These are phyloP conservation scores for Asclepias syriaca DNA, from an alignment of 257 asterid genomes.

Conservation along the genomic window DNA sequence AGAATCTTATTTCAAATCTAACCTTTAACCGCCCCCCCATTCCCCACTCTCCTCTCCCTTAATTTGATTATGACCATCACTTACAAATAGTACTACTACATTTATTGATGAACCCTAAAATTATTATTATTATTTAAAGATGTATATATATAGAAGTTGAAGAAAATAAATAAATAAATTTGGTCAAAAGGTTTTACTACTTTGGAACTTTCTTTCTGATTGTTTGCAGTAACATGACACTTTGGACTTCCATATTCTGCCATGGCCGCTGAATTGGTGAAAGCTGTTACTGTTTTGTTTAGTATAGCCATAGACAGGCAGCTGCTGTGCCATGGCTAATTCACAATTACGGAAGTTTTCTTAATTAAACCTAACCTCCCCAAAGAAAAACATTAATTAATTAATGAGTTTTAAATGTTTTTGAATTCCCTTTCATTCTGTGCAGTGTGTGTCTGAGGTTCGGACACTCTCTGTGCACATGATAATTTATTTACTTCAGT, in stretches of 20 bases:
- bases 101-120: neutral
- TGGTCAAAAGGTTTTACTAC: neutral
- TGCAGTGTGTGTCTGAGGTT: neutral
- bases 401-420: neutral
- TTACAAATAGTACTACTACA: neutral
- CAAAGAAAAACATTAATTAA: neutral
- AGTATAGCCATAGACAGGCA: too few species aligned
- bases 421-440: neutral
- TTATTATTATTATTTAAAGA: neutral
- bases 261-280: neutral
- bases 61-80: neutral
- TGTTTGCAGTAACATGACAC: neutral
- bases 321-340: too few species aligned
- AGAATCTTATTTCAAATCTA: neutral
- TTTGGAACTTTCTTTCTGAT: neutral
- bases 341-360: too few species aligned
- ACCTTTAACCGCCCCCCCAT: neutral
- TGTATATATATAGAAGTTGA: neutral
- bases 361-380: too few species aligned
- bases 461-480: too few species aligned
- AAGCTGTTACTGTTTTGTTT: neutral
- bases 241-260: neutral
- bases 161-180: neutral
- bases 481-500: neutral
- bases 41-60: neutral